Evolutionary conservation across 1,139 yeast species (phyloP).

Genomic region (Yamadazyma triangularis): DNA sequence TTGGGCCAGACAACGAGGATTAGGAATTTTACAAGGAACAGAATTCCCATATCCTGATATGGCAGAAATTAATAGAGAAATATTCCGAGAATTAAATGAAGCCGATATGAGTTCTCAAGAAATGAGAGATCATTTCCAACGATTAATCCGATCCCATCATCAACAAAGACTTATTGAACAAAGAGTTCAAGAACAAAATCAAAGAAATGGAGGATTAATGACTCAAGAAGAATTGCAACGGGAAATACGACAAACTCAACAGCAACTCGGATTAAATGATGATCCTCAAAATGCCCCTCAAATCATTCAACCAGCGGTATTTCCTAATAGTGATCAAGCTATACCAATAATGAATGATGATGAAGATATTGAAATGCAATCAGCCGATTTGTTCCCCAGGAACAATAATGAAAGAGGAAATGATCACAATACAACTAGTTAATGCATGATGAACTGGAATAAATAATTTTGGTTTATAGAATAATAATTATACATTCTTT

Average conservation of each 20-base stretch:
- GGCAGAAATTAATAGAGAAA: constrained; percentile 31
- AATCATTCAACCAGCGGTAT: constrained; percentile 40
- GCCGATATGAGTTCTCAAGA: constrained; percentile 35
- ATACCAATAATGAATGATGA: constrained; percentile 24
- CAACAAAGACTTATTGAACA: constrained; percentile 17
- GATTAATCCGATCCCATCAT: constrained; percentile 27
- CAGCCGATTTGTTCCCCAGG: constrained; percentile 32
- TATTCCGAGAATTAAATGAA: constrained; percentile 29
- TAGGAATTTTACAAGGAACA: constrained; percentile 21
- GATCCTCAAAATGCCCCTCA: constrained; percentile 35
- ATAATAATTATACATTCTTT: no score
- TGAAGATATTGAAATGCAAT: constrained; percentile 34
- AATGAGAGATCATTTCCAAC: constrained; percentile 36
- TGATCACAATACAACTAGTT: background rate
- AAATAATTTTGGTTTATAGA: no score
- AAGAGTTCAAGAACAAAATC: constrained; percentile 10
- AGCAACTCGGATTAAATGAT: constrained; percentile 1
- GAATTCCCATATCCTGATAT: constrained; percentile 20
- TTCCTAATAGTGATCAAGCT: constrained; percentile 26
- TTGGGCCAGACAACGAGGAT: constrained; percentile 34
- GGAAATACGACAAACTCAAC: constrained; percentile 1
- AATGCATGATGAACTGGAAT: no score
- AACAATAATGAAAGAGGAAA: constrained; percentile 2
- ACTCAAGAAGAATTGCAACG: constrained; percentile 3
- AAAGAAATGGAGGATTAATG: constrained; percentile 6